phyloP scores from a whole-genome alignment of 139 green algal genomes.

The Coelastrella sp. region DNA sequence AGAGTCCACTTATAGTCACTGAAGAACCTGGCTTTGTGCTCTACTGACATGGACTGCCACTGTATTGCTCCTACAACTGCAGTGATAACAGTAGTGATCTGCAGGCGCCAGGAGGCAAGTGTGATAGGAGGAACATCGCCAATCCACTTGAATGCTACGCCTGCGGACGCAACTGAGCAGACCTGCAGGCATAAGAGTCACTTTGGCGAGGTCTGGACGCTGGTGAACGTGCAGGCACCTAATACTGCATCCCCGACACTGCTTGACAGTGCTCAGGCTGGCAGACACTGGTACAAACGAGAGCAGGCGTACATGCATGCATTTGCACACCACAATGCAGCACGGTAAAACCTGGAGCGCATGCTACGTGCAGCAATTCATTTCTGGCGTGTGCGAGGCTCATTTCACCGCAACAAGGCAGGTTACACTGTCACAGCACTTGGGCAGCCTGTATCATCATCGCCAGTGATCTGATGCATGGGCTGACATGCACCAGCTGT shows the following conservation, averaged over 20 bases:
- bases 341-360: too few relatives aligned
- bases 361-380: too few relatives aligned
- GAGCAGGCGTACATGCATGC: too few relatives aligned
- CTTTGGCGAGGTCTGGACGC: too few relatives aligned
- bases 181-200: conserved; percentile 51
- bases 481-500: background rate
- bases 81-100: conserved; percentile 70
- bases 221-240: too few relatives aligned
- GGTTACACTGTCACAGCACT: background rate
- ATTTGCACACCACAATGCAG: too few relatives aligned
- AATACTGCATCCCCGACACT: too few relatives aligned
- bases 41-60: conserved; percentile 50
- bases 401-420: background rate
- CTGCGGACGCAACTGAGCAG: conserved; percentile 69
- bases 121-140: conserved; percentile 73
- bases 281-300: too few relatives aligned
- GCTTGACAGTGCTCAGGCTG: too few relatives aligned
- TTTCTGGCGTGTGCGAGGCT: too few relatives aligned
- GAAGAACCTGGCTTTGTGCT: conserved; percentile 27
- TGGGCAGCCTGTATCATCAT: too few relatives aligned
- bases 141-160: conserved; percentile 71
- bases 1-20: conserved; percentile 43
- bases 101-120: conserved; percentile 79
- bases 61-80: conserved; percentile 55
- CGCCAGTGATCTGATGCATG: too few relatives aligned